A percentile compares a stretch with the other conserved stretches of the same genome.
Conservation (phyloP, 2,329 filamentous ascomycete genomes). For the Colletotrichum siamense region DNA sequence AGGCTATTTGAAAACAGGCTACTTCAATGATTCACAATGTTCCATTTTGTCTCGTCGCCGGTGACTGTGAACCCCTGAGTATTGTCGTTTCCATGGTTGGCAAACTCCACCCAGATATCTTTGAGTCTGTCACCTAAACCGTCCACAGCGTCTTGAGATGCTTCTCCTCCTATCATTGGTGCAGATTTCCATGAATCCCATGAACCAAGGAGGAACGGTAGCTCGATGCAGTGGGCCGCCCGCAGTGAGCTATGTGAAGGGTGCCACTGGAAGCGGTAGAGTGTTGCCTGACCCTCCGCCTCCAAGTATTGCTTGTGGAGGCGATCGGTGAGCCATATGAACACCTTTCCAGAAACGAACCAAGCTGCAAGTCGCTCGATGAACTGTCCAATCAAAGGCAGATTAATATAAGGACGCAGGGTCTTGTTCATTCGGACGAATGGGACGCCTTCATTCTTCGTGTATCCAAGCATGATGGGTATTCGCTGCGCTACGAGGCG, state of each 20-base stretch:
- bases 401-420: not conserved
- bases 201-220: conserved; percentile 21
- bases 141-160: not conserved
- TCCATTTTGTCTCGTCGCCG: not conserved
- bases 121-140: conserved; percentile 12
- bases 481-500: not conserved
- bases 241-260: conserved; percentile 6
- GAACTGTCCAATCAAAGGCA: not conserved
- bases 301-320: not conserved
- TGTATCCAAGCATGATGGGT: not conserved
- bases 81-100: not conserved
- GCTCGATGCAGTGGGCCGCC: conserved; percentile 23
- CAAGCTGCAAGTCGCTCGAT: not conserved
- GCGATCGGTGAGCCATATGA: not conserved
- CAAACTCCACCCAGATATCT: conserved; percentile 23
- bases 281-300: not conserved
- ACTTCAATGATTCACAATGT: not conserved
- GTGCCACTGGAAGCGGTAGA: conserved; percentile 7
- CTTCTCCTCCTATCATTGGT: conserved; percentile 19
- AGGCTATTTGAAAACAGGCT: not conserved
- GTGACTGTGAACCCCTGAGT: not conserved
- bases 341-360: not conserved
- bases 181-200: conserved; percentile 24
- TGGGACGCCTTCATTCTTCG: not conserved
- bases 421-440: not conserved